These are phyloP conservation scores for Paramecium sexaurelia DNA, from an alignment of 73 alveolate genomes.

Conservation along the genomic window DNA sequence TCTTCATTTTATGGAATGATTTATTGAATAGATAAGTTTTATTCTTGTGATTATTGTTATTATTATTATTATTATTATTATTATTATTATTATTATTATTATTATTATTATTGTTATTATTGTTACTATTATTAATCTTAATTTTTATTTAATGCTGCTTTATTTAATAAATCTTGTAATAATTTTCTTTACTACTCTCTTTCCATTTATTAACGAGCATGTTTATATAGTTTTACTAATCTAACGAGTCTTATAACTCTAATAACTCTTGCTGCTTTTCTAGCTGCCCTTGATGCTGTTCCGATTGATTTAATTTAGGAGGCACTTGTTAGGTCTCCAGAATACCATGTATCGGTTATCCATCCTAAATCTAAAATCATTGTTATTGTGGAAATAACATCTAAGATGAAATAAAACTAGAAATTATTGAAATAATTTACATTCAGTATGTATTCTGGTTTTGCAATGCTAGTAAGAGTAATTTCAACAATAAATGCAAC, in stretches of 20 bases:
- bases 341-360: constrained; percentile 74
- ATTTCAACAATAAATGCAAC: constrained; percentile 68
- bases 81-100: background rate
- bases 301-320: constrained; percentile 79
- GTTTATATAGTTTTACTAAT: constrained; percentile 74
- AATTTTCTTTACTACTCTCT: constrained; percentile 21
- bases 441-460: constrained; percentile 66
- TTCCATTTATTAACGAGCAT: constrained; percentile 53
- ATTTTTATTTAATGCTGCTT: background rate
- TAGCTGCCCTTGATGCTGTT: constrained; percentile 87
- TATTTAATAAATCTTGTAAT: background rate
- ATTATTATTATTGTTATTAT: background rate
- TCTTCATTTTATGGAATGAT: background rate
- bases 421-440: background rate
- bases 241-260: constrained; percentile 77
- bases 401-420: constrained; percentile 83
- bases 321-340: constrained; percentile 75
- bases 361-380: constrained; percentile 82
- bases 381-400: constrained; percentile 79
- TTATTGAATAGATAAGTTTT: background rate
- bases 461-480: constrained; percentile 56
- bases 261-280: constrained; percentile 74
- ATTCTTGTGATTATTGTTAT: background rate
- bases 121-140: background rate
- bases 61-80: background rate